These are phyloP conservation scores for Penicillium canescens DNA, from an alignment of 495 filamentous ascomycete genomes.

Conservation along the genomic window DNA sequence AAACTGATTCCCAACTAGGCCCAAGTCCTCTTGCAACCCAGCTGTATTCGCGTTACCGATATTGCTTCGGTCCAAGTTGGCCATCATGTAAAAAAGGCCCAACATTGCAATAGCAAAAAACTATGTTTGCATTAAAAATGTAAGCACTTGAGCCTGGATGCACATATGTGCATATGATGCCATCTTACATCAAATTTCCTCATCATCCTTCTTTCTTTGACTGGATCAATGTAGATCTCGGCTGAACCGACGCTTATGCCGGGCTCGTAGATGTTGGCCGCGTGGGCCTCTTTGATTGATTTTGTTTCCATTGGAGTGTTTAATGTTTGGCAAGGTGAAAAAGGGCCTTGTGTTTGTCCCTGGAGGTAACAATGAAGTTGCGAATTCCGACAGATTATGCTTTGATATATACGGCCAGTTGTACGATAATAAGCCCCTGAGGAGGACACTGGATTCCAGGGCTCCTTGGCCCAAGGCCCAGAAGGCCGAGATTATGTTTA, in stretches of 20 bases:
- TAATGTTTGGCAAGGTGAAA: too few relatives aligned
- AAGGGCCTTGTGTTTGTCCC: too few relatives aligned
- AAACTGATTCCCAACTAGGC: constrained; percentile 30
- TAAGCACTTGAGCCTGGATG: too few relatives aligned
- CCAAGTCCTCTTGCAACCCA: constrained; percentile 26
- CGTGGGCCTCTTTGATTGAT: not conserved
- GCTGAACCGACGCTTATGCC: not conserved
- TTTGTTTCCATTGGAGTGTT: not conserved
- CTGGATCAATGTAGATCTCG: constrained; percentile 13
- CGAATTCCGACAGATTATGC: too few relatives aligned
- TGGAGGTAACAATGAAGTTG: too few relatives aligned
- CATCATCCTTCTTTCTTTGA: constrained; percentile 12
- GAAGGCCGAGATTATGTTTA: too few relatives aligned
- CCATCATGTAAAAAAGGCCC: constrained; percentile 15
- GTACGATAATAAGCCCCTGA: too few relatives aligned
- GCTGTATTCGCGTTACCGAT: constrained; percentile 23
- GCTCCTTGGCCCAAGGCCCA: too few relatives aligned
- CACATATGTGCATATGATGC: not conserved
- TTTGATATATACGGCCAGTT: too few relatives aligned
- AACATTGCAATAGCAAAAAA: constrained; percentile 8
- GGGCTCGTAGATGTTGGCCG: not conserved
- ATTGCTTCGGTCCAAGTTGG: constrained; percentile 16
- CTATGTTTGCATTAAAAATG: not conserved
- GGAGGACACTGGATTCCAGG: too few relatives aligned
- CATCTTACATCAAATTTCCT: constrained; percentile 14